phyloP scores from a whole-genome alignment of 2,329 filamentous ascomycete genomes.

The Monilinia laxa region DNA sequence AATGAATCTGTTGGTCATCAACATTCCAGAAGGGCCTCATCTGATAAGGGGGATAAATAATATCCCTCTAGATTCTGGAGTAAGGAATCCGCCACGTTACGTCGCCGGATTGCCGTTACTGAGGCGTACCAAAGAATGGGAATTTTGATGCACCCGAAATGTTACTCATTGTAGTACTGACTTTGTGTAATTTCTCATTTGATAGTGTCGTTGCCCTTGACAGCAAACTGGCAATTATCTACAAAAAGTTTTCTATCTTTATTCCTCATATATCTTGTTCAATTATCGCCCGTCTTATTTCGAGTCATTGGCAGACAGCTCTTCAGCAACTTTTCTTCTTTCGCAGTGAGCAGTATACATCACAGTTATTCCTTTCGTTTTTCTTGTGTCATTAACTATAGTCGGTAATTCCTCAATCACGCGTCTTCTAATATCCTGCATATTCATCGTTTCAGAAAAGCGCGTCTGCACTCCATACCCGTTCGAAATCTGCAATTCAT shows the following conservation, averaged over 20 bases:
- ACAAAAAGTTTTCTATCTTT: conserved; percentile 11
- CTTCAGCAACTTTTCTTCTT: conserved; percentile 27
- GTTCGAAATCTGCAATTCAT: conserved; percentile 1
- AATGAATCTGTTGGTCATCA: conserved; percentile 5
- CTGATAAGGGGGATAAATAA: conserved; percentile 18
- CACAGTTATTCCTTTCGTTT: not conserved
- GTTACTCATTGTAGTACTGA: conserved; percentile 34
- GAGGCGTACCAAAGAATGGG: conserved; percentile 34
- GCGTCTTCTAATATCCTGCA: conserved; percentile 23
- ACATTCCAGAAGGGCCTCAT: conserved; percentile 31
- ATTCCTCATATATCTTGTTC: conserved; percentile 20
- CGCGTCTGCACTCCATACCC: conserved; percentile 13
- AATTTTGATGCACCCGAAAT: conserved; percentile 27
- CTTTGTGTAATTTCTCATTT: conserved; percentile 36
- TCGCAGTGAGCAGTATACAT: conserved; percentile 4
- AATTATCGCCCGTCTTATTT: conserved; percentile 12
- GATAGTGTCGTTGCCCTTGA: conserved; percentile 35
- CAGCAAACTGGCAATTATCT: conserved; percentile 28
- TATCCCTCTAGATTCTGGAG: conserved; percentile 28
- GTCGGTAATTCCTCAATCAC: conserved; percentile 27
- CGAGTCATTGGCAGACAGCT: conserved; percentile 22
- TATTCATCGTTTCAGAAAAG: conserved; percentile 19
- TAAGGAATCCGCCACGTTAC: conserved; percentile 33
- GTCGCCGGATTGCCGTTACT: conserved; percentile 29
- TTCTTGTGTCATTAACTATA: conserved; percentile 10